Conservation (phyloP, 2,329 filamentous ascomycete species). For the Pseudogymnoascus sp. region DNA sequence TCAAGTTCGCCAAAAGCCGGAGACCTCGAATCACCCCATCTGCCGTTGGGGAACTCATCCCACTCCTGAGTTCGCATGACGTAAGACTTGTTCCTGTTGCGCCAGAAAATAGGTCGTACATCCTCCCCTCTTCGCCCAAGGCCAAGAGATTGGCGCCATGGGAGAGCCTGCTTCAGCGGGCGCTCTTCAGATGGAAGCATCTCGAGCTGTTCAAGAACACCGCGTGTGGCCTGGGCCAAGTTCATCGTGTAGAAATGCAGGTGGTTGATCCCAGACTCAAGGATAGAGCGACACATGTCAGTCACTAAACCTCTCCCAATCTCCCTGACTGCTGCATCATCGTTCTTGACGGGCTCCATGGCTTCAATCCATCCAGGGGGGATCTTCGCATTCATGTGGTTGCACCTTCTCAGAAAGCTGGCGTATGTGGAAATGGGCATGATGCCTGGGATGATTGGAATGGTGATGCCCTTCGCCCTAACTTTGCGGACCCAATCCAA, state of each 20-base stretch:
- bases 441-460: constrained; percentile 80
- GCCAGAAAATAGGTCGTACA: constrained; percentile 97
- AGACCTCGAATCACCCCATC: constrained; percentile 95
- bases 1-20: constrained; percentile 95
- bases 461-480: constrained; percentile 72
- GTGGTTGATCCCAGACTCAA: constrained; percentile 73
- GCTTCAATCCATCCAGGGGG: constrained; percentile 74
- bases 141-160: constrained; percentile 91
- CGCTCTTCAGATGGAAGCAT: constrained; percentile 72
- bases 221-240: constrained; percentile 83
- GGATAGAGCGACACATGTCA: constrained; percentile 80
- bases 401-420: constrained; percentile 81
- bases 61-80: constrained; percentile 93
- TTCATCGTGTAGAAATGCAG: constrained; percentile 99
- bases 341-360: constrained; percentile 91
- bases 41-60: constrained; percentile 98
- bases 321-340: constrained; percentile 86
- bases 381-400: constrained; percentile 82
- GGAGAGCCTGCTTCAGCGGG: constrained; percentile 81
- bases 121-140: constrained; percentile 87
- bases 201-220: constrained; percentile 85
- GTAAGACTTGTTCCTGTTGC: constrained; percentile 93
- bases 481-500: constrained; percentile 83
- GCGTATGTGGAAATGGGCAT: constrained; percentile 95
- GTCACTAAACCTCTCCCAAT: constrained; percentile 82